Evolutionary conservation across 2,329 filamentous ascomycete genomes (phyloP), one percentile per base, ranked within the genome.

Genomic region (Westerdykella sp.): DNA sequence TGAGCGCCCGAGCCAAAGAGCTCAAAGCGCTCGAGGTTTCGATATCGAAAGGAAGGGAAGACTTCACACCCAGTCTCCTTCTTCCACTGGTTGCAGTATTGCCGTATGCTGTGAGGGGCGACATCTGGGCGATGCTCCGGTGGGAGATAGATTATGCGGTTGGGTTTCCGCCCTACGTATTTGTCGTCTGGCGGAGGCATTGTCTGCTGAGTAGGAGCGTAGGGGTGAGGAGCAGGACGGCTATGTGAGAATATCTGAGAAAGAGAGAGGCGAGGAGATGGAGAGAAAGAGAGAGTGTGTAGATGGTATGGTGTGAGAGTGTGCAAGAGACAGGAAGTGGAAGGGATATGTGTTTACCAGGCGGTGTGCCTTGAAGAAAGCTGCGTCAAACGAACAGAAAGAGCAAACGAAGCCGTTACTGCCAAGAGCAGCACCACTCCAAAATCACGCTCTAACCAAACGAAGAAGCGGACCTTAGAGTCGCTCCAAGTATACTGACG

Each of bases 21-120:
- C 4, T 57, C 53, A 39, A 66, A 66, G 13, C 41, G 42, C 5
- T 34, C 45, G 14, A 60, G 52, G 5, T 41, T 41, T 13, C 44
- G 42, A 2, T 46, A 9, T 3, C 50, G 43, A 39, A 48, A 49
- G 12, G 43, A 39, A 2, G 53, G 51, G 4, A 51, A 35, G 3
- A 65, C 44, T 4, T 46, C 42, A 23, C 58, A 59, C 4, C 48
- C 51, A 2, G 54, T 55, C 2, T 55, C 48, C 3, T 37, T 15
- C 34, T 56, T 53, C 34, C 59, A 41, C 0, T 48, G 38, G 23
- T 51, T 37, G n/a, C n/a, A 22, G 18, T 14, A 6, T 45, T 43
- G 12, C n/a, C 13, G 12, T 7, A 22, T 1, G 12, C 13, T 10
- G 41, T 37, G 10, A 14, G 32, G 32, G 9, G n/a, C 7, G 5